Percentiles rank a stretch among this genome's conserved stretches.
These are phyloP conservation scores for Prunus padus DNA, from an alignment of 306 rosid species.

Conservation along the genomic window DNA sequence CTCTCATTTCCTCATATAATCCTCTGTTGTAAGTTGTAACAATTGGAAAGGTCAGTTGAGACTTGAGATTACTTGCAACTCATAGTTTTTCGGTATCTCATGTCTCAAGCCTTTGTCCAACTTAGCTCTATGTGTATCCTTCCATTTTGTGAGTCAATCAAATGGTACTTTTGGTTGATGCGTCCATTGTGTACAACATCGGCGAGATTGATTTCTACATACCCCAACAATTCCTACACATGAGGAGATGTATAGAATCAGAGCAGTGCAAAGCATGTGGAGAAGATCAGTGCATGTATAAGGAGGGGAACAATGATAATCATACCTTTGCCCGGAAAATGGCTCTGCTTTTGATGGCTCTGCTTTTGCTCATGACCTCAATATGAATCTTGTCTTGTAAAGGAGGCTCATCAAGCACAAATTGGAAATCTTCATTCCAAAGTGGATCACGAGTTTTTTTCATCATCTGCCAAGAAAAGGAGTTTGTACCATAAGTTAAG, in stretches of 20 bases:
- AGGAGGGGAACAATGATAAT: neutral
- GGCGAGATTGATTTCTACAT: conserved; percentile 67
- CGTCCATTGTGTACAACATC: conserved; percentile 83
- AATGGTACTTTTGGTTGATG: conserved; percentile 66
- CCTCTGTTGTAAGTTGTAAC: neutral
- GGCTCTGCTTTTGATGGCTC: conserved; percentile 49
- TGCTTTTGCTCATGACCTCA: conserved; percentile 71
- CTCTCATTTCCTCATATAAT: neutral
- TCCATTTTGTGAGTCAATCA: conserved; percentile 75
- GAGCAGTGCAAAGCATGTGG: neutral
- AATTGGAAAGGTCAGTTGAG: neutral
- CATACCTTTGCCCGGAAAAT: conserved; percentile 66
- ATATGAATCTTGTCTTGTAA: conserved; percentile 68
- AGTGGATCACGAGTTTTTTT: conserved; percentile 69
- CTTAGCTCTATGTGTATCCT: conserved; percentile 66
- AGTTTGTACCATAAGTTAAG: neutral
- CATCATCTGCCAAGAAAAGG: conserved; percentile 42
- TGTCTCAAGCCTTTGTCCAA: conserved; percentile 59
- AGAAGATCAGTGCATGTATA: neutral
- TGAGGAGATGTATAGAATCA: neutral
- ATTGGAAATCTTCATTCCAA: conserved; percentile 89
- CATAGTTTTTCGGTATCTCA: neutral
- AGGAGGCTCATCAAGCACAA: conserved; percentile 93
- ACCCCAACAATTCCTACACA: conserved; percentile 72
- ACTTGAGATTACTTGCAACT: conserved; percentile 3